Evolutionary conservation across 2,329 filamentous ascomycete species (phyloP).

Genomic region (Trichoderma brevicompactum): DNA sequence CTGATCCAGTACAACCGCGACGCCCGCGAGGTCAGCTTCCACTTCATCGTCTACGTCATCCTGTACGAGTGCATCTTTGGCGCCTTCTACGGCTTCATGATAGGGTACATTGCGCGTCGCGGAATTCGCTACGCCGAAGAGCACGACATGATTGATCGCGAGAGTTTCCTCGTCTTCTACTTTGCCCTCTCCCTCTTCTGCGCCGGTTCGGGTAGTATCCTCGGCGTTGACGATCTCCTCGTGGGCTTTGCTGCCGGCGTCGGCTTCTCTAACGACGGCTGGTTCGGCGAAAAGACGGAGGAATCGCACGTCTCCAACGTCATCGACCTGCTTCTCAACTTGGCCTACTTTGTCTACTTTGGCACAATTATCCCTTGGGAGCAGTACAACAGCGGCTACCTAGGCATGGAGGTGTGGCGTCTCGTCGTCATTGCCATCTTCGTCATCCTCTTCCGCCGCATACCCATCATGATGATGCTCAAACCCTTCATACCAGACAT

Average conservation of each 20-base stretch:
- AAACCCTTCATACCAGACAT: conserved; percentile 96
- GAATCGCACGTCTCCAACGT: conserved; percentile 99
- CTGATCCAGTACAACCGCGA: conserved; percentile 79
- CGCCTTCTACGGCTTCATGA: conserved; percentile 80
- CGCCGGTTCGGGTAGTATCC: conserved; percentile 86
- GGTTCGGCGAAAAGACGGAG: conserved; percentile 98
- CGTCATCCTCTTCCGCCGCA: conserved; percentile 92
- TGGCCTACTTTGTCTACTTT: conserved; percentile 98
- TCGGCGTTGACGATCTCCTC: conserved; percentile 91
- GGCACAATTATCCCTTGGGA: conserved; percentile 97
- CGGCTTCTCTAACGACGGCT: conserved; percentile 99
- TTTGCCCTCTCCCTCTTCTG: conserved; percentile 96
- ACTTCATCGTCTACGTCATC: conserved; percentile 89
- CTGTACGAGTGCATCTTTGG: conserved; percentile 97
- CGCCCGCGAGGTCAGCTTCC: conserved; percentile 70
- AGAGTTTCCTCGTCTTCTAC: conserved; percentile 98
- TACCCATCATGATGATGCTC: conserved; percentile 88
- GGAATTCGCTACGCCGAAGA: conserved; percentile 87
- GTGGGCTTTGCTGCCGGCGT: conserved; percentile 95
- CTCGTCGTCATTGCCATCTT: conserved; percentile 92
- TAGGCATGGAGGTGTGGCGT: conserved; percentile 84
- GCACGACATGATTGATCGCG: conserved; percentile 85
- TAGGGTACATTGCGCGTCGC: conserved; percentile 90
- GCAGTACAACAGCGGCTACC: conserved; percentile 75
- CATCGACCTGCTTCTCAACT: conserved; percentile 93